These are phyloP conservation scores for Hypocreales sp. DNA, from an alignment of 2,329 filamentous ascomycete genomes.

Conservation along the genomic window DNA sequence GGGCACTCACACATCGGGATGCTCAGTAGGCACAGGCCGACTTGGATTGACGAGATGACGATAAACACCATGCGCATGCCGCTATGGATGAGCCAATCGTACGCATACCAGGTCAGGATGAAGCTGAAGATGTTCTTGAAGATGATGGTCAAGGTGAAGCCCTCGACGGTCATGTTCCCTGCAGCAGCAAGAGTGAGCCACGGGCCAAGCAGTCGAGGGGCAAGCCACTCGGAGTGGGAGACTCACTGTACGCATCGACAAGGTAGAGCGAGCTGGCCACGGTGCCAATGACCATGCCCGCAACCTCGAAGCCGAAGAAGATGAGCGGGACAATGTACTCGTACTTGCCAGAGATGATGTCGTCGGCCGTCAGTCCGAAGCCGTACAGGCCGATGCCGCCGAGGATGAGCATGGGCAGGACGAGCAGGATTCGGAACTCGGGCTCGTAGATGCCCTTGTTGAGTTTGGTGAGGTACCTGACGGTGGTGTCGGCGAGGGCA, in stretches of 20 bases:
- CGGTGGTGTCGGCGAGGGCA: conserved; percentile 55
- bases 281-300: conserved; percentile 83
- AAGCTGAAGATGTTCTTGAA: conserved; percentile 96
- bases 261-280: conserved; percentile 78
- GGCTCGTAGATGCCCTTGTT: conserved; percentile 82
- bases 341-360: conserved; percentile 39
- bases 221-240: too few relatives aligned
- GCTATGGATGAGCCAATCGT: conserved; percentile 60
- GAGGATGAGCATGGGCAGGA: conserved; percentile 67
- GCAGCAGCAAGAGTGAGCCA: conserved; percentile 3
- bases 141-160: conserved; percentile 76
- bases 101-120: conserved; percentile 68
- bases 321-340: conserved; percentile 61
- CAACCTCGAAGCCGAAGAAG: conserved; percentile 73
- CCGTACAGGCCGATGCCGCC: conserved; percentile 70
- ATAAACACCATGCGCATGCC: conserved; percentile 51
- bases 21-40: conserved; percentile 58
- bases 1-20: conserved; percentile 60
- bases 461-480: conserved; percentile 50
- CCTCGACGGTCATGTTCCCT: conserved; percentile 73
- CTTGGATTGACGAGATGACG: conserved; percentile 59
- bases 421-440: conserved; percentile 73
- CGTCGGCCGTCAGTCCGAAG: conserved; percentile 58
- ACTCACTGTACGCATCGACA: conserved; percentile 77
- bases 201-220: too few relatives aligned